Evolutionary conservation across 2,329 filamentous ascomycete species (phyloP).

Genomic region (Colletotrichum karsti): DNA sequence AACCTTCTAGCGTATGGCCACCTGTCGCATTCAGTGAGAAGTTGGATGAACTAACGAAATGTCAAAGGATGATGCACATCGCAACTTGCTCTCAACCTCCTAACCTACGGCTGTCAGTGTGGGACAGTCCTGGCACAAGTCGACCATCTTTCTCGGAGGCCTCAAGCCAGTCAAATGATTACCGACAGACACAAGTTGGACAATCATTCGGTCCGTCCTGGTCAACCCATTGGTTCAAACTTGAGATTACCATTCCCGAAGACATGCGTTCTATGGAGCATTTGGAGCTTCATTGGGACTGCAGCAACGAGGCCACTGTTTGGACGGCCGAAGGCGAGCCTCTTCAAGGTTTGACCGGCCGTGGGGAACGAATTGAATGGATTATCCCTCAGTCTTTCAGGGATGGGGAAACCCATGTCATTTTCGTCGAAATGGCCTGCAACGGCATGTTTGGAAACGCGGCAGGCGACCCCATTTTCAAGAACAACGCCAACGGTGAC

Average conservation of each 20-base stretch:
- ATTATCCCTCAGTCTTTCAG: conserved; percentile 66
- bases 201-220: conserved; percentile 72
- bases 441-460: conserved; percentile 72
- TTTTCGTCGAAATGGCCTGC: conserved; percentile 77
- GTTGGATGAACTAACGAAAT: background rate
- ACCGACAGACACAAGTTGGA: conserved; percentile 53
- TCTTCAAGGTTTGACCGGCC: conserved; percentile 71
- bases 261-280: conserved; percentile 63
- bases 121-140: conserved; percentile 27
- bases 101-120: conserved; percentile 28
- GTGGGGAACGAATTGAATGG: conserved; percentile 71
- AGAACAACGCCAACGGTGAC: conserved; percentile 57
- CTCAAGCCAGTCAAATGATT: conserved; percentile 24
- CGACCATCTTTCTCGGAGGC: conserved; percentile 29
- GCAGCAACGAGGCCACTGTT: conserved; percentile 73
- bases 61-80: conserved; percentile 23
- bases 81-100: conserved; percentile 23
- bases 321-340: conserved; percentile 70
- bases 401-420: conserved; percentile 68
- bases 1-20: conserved; percentile 29
- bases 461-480: conserved; percentile 29
- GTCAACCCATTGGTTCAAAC: conserved; percentile 77
- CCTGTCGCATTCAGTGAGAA: accelerated
- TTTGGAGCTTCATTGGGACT: conserved; percentile 75
- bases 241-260: conserved; percentile 66